Evolutionary conservation across 306 rosid species (phyloP).

Genomic region (Oxytropis ochrocephala): DNA sequence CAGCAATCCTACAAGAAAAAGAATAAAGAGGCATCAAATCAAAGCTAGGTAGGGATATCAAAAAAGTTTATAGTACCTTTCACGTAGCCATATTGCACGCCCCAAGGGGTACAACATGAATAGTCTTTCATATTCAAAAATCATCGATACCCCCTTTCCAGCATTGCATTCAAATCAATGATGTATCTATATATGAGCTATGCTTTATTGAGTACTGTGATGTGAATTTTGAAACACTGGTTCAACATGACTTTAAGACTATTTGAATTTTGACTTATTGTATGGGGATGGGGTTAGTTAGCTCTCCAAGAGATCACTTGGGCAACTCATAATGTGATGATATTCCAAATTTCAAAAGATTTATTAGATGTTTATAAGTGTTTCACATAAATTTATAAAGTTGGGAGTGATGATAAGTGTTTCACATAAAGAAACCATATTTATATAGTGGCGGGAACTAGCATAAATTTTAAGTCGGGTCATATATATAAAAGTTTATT

Average conservation of each 20-base stretch:
- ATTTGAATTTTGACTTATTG: background rate
- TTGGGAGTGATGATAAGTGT: background rate
- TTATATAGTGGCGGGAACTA: too few species aligned
- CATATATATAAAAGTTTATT: too few species aligned
- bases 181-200: background rate
- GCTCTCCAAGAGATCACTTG: background rate
- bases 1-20: background rate
- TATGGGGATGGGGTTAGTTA: constrained; percentile 7
- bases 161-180: constrained; percentile 16
- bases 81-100: background rate
- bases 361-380: too few species aligned
- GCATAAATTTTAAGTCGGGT: too few species aligned
- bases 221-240: background rate
- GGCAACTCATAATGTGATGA: background rate
- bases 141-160: background rate
- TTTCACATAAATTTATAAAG: too few species aligned
- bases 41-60: background rate
- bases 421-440: background rate
- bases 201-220: constrained; percentile 21
- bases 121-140: constrained; percentile 13
- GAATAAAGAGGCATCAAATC: background rate
- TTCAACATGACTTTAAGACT: background rate
- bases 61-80: background rate
- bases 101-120: background rate
- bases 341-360: background rate